Evolutionary conservation across 192 early-diverging fungal genomes (phyloP), one percentile per base, ranked within the genome.

Genomic region (Linnemannia elongata): DNA sequence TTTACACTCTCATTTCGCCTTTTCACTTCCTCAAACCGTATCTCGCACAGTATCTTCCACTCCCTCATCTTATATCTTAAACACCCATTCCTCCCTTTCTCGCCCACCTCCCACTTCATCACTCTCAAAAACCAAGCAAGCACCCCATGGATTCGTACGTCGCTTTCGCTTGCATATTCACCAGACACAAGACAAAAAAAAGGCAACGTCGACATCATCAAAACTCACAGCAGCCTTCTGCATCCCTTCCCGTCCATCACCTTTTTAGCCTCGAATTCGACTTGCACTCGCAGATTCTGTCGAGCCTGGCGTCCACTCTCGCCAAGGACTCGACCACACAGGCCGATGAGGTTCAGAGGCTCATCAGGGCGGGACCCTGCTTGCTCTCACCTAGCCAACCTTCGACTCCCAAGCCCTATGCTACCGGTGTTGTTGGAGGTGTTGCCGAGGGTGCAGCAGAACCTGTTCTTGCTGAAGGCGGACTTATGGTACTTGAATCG

Each of bases 241-340:
- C 55, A 52, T 75, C 36, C 52, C 49, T n/a, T 36, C n/a, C 27
- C 6, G n/a, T 38, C 75, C 24, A 39, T 27, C 71, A 15, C 22
- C 39, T 42, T 63, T 54, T 15, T 87, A 93, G 92, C 22, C 89
- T 93, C 75, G 90, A 93, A 42, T 83, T 90, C 72, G 90, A 93
- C 80, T 81, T 93, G 75, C 92, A 92, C 69, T 85, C 88, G 22
- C 90, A 89, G 63, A 91, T 93, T 54, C 76, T 93, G 8, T 84
- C 89, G 81, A 88, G 89, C 27, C 80, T 93, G 35, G 89, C 91
- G 69, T 88, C 90, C 63, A 91, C 90, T 20, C 83, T 90, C 22
- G 91, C 90, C 42, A 88, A 89, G 75, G 88, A 88, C 72, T 82
- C 82, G 35, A 77, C 89, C 42, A 91, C 91, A 18, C 82, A 89